Evolutionary conservation across 2,329 filamentous ascomycete genomes (phyloP).

Genomic region (Hysterium pulicare): DNA sequence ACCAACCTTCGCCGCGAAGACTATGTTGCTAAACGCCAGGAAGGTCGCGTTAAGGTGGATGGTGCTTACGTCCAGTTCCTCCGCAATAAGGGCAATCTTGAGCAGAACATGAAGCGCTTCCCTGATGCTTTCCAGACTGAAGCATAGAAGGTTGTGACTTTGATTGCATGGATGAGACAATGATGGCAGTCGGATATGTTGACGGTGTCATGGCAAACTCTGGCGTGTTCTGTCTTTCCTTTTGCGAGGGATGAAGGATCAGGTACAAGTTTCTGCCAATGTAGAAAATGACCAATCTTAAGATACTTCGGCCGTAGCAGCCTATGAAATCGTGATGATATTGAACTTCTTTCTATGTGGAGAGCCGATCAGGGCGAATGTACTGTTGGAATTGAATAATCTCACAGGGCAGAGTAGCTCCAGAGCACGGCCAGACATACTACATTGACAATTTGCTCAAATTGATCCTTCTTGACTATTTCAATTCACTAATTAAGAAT

Average conservation of each 20-base stretch:
- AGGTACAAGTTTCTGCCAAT: no score
- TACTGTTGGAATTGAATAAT: no score
- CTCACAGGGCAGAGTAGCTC: no score
- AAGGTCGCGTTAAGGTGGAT: constrained; percentile 90
- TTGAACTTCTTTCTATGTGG: no score
- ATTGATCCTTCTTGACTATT: no score
- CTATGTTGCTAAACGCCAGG: constrained; percentile 92
- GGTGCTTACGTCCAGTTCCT: constrained; percentile 99
- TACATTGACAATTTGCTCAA: no score
- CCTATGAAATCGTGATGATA: no score
- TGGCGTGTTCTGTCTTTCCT: neutral
- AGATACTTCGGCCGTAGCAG: no score
- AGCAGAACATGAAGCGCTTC: constrained; percentile 89
- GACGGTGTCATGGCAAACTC: neutral
- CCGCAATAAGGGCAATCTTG: constrained; percentile 82
- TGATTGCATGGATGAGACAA: neutral
- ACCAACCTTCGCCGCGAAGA: constrained; percentile 96
- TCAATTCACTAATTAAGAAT: no score
- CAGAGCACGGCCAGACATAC: no score
- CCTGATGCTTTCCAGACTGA: constrained; percentile 73
- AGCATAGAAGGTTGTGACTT: constrained; percentile 24
- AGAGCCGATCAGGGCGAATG: no score
- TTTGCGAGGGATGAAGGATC: neutral
- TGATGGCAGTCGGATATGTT: neutral
- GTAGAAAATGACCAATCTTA: no score